phyloP scores from a whole-genome alignment of 2,329 filamentous ascomycete species.

The Fonsecaea erecta region DNA sequence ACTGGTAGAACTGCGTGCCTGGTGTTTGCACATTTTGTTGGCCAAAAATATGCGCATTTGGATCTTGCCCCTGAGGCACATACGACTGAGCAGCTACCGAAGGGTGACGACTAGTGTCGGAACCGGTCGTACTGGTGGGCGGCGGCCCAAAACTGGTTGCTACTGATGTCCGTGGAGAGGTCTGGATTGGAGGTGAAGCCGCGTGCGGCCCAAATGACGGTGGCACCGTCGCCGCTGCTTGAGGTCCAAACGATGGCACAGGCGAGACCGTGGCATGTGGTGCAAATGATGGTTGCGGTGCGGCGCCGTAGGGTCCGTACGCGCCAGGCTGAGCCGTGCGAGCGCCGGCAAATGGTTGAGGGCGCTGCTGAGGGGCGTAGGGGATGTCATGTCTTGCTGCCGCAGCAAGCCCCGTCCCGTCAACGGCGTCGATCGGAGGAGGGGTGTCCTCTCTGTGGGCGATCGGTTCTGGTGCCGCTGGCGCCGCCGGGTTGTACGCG shows the following conservation, averaged over 20 bases:
- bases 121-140: constrained; percentile 21
- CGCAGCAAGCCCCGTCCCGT: constrained; percentile 52
- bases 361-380: constrained; percentile 37
- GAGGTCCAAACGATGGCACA: constrained; percentile 28
- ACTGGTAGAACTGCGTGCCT: constrained; percentile 39
- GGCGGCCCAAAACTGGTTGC: constrained; percentile 20
- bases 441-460: constrained; percentile 69
- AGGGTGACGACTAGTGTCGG: constrained; percentile 24
- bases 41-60: constrained; percentile 30
- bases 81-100: constrained; percentile 32
- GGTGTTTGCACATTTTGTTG: constrained; percentile 36
- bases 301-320: constrained; percentile 30
- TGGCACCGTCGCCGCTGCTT: constrained; percentile 16
- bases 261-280: constrained; percentile 24
- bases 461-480: constrained; percentile 68
- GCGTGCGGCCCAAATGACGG: constrained; percentile 34
- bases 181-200: constrained; percentile 25
- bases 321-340: constrained; percentile 19
- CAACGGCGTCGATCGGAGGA: constrained; percentile 61
- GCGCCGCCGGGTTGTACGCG: constrained; percentile 70
- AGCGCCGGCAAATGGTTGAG: constrained; percentile 38
- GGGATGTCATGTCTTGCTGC: constrained; percentile 48
- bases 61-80: constrained; percentile 25
- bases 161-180: constrained; percentile 30
- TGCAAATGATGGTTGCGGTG: constrained; percentile 22